A percentile compares a stretch with the other conserved stretches of the same genome.
phyloP scores from a whole-genome alignment of 148 eudicot genomes.

The Vaccinium vitisidaea region DNA sequence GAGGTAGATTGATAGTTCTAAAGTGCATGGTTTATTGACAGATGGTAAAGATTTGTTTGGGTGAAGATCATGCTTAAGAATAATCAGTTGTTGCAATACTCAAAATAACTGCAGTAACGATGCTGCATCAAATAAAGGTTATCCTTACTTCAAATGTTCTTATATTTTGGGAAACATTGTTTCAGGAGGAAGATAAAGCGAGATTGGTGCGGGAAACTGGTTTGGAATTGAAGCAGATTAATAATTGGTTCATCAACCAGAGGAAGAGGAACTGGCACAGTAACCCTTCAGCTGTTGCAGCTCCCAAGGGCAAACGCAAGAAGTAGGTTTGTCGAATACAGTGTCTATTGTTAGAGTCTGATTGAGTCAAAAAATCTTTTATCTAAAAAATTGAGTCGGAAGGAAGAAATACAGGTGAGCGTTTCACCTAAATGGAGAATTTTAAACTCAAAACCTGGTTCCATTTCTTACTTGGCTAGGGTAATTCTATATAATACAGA shows the following conservation, averaged over 20 bases:
- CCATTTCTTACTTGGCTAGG: neutral
- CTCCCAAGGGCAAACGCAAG: conserved; percentile 82
- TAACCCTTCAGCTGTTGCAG: conserved; percentile 66
- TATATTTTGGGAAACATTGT: neutral
- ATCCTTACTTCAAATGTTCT: neutral
- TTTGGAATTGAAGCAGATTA: conserved; percentile 87
- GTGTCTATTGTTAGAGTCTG: neutral
- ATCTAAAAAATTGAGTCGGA: conserved; percentile 20
- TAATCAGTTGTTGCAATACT: neutral
- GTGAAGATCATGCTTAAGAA: neutral
- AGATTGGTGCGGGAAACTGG: conserved; percentile 94
- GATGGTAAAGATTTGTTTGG: neutral
- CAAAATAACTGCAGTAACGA: neutral
- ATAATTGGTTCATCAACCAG: conserved; percentile 97
- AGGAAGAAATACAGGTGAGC: conserved; percentile 33
- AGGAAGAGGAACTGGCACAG: conserved; percentile 96
- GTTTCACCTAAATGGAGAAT: conserved; percentile 23
- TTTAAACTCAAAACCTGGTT: neutral
- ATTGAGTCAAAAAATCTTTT: neutral
- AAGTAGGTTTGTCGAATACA: conserved; percentile 36
- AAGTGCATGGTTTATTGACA: neutral
- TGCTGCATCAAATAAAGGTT: neutral
- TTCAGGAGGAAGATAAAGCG: conserved; percentile 94
- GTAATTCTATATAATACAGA: neutral
- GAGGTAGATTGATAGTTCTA: neutral